These are phyloP conservation scores for Rhizophora mangle DNA, from an alignment of 345 rosid genomes.

Conservation along the genomic window DNA sequence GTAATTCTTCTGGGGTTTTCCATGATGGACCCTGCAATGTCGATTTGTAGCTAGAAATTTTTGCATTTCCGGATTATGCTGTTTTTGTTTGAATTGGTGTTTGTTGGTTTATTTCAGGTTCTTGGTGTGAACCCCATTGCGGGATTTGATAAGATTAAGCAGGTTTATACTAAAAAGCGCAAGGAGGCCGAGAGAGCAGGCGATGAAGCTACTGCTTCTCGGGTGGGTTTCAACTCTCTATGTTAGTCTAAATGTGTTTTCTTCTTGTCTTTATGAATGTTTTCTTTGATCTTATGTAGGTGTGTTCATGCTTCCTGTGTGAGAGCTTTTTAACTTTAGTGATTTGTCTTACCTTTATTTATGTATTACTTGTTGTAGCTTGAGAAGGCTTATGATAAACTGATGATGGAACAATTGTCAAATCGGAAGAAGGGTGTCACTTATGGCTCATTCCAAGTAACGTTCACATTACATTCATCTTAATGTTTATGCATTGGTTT, in stretches of 20 bases:
- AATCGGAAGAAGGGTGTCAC: constrained; percentile 82
- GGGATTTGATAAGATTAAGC: constrained; percentile 77
- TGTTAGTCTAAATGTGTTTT: neutral
- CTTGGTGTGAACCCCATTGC: constrained; percentile 84
- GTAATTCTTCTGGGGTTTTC: neutral
- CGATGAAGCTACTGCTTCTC: constrained; percentile 76
- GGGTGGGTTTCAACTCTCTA: constrained; percentile 41
- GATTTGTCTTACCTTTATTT: constrained; percentile 10
- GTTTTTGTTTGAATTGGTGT: neutral
- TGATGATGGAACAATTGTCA: constrained; percentile 81
- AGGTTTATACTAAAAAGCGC: constrained; percentile 60
- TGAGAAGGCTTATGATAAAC: constrained; percentile 96
- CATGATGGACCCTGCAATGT: neutral
- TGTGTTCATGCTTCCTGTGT: neutral
- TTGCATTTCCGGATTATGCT: neutral
- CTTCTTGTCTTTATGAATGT: too few species aligned
- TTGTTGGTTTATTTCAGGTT: constrained; percentile 46
- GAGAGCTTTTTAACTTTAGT: neutral
- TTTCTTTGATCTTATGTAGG: neutral
- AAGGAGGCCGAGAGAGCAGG: constrained; percentile 81
- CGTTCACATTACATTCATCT: neutral
- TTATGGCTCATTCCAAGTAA: constrained; percentile 80
- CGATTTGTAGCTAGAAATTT: neutral
- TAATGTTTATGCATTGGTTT: neutral
- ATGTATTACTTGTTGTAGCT: constrained; percentile 49